Percentiles rank a stretch among this genome's conserved stretches.
Evolutionary conservation across 2,329 filamentous ascomycete species (phyloP).

Genomic region (Madurella mycetomatis): DNA sequence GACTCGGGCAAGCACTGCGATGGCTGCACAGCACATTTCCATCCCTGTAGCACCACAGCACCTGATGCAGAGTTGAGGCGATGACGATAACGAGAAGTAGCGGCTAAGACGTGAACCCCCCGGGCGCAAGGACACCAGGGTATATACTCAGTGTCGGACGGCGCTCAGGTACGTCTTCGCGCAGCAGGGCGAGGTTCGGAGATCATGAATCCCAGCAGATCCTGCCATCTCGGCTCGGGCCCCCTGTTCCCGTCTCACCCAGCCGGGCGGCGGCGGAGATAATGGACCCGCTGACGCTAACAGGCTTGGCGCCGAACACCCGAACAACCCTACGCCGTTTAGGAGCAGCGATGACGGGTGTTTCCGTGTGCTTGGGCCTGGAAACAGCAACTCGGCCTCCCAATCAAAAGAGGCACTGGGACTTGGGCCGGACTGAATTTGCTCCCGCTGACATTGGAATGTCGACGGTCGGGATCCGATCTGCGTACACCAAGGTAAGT

Average conservation of each 20-base stretch:
- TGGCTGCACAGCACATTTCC: no score
- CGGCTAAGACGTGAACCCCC: no score
- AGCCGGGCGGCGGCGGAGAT: slow-evolving; percentile 25
- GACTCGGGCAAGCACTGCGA: no score
- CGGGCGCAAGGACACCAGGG: no score
- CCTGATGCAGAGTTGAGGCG: no score
- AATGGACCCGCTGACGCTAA: slow-evolving; percentile 13
- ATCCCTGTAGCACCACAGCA: no score
- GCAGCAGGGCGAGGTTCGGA: background rate
- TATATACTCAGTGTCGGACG: no score
- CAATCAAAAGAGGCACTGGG: background rate
- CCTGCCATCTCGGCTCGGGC: slow-evolving; percentile 8
- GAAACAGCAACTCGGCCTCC: background rate
- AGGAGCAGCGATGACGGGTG: slow-evolving; percentile 7
- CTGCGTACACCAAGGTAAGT: slow-evolving; percentile 7
- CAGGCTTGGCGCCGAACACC: slow-evolving; percentile 7
- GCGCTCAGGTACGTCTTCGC: background rate
- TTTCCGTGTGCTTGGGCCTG: slow-evolving; percentile 9
- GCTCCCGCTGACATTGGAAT: slow-evolving; percentile 7
- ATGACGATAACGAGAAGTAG: no score
- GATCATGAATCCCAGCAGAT: background rate
- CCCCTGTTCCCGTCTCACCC: slow-evolving; percentile 13
- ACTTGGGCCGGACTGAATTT: slow-evolving; percentile 10
- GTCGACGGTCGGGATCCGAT: slow-evolving; percentile 1
- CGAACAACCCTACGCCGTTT: slow-evolving; percentile 5